Base-by-base conservation (phyloP, 2,329 filamentous ascomycete genomes). In the Emericellopsis atlantica region DNA sequence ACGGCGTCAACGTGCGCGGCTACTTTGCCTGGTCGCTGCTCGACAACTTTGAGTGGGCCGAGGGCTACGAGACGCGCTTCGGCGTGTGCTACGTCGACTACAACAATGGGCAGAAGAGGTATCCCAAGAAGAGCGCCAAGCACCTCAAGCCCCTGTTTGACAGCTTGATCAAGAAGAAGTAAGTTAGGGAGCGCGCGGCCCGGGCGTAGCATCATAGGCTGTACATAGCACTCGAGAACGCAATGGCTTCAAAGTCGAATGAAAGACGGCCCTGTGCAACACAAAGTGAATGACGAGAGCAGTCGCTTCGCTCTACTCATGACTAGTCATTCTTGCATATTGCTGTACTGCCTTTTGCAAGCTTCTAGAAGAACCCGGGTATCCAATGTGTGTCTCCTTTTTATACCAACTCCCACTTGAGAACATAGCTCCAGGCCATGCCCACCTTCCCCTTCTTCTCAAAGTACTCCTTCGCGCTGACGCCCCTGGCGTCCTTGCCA, bases 41-140 rank as follows among this genome's bases (percentile, higher is more conserved):
- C 73, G 87, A 93, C 62, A 90, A 90, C 66, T 90, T 90, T 53
- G 85, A 90, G 61, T 90, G 84, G 84, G 84, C 86, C n/a, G 86
- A 93, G 58, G 86, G 86, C 10, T 94, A 90, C 55, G 80, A 85
- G 64, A 92, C 85, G 35, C 74, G 86, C 33, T 93, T 93, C 52
- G 86, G 86, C 22, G 84, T 88, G 43, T 85, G 81, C 6, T 92
- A 73, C 56, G 85, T 93, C 40, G 85, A 93, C 62, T 93, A 92
- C 58, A 66, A 76, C 51, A 75, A 85, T 49, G 80, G 77, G 21
- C 87, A 93, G 69, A 84, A 81, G 67, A 70, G 86, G 40, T 73
- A 80, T 49, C 80, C 86, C 32, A 94, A 94, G 74, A 86, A 88
- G 74, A 92, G 84, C 58, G 86, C 84, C 16, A 74, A 70, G 60